phyloP scores from a whole-genome alignment of 768 basidiomycete genomes.

The Termitomyces sp. region DNA sequence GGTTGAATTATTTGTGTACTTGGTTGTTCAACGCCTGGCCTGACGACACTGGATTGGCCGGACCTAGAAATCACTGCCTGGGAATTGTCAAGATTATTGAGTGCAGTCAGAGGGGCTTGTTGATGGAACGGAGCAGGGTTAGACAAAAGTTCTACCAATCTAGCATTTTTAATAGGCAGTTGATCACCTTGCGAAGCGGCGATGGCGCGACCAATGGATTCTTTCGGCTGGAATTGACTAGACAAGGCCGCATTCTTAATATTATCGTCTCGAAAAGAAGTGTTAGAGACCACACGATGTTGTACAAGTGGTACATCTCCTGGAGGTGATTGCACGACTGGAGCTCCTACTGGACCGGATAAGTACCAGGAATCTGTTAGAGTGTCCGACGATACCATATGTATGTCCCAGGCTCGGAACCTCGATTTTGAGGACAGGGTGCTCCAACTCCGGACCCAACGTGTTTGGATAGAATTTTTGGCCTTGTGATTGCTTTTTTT shows the following conservation, averaged over 20 bases:
- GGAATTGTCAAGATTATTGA: not conserved
- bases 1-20: not conserved
- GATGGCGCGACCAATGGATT: not conserved
- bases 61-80: not conserved
- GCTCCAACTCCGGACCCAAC: not conserved
- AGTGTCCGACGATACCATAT: not conserved
- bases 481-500: not conserved
- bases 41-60: not conserved
- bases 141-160: constrained; percentile 28
- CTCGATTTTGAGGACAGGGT: not conserved
- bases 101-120: not conserved
- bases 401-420: not conserved
- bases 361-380: not conserved
- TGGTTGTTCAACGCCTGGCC: not conserved
- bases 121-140: constrained; percentile 7
- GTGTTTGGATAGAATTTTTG: not conserved
- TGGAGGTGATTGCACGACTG: not conserved
- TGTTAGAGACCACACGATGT: not conserved
- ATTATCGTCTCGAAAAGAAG: not conserved
- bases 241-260: not conserved
- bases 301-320: not conserved
- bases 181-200: constrained; percentile 1
- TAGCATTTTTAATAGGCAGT: constrained; percentile 24
- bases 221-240: not conserved
- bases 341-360: not conserved